Conservation (phyloP, 176 grass and related monocot species). For the Musa troglodytarum region DNA sequence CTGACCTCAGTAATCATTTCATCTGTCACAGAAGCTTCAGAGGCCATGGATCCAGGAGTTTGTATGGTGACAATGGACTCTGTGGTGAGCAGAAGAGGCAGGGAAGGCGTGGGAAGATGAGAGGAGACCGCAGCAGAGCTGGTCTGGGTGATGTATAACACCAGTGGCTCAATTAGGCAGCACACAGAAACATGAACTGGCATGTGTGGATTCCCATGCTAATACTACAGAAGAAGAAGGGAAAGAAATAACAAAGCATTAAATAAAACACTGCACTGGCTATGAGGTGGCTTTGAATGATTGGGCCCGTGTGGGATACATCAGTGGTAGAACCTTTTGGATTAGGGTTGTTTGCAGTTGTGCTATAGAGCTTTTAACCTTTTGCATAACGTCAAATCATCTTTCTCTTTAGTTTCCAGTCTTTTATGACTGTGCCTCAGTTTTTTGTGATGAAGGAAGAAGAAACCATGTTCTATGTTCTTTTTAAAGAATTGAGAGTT, state of each 20-base stretch:
- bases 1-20: background rate
- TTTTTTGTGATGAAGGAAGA: too few species aligned
- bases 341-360: slow-evolving; percentile 4
- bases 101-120: background rate
- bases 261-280: background rate
- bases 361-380: background rate
- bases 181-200: slow-evolving; percentile 15
- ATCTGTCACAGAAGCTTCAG: background rate
- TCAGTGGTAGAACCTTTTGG: background rate
- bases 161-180: background rate
- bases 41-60: background rate
- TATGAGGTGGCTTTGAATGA: background rate
- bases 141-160: background rate
- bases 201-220: slow-evolving; percentile 1
- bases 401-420: background rate
- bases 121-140: background rate
- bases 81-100: background rate
- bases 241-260: background rate
- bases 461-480: too few species aligned
- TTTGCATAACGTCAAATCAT: background rate
- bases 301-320: background rate
- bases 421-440: too few species aligned
- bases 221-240: background rate
- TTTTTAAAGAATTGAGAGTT: too few species aligned
- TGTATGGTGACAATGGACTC: background rate